A percentile compares a stretch with the other conserved stretches of the same genome.
These are phyloP conservation scores for Aspergillus sp. DNA, from an alignment of 2,329 filamentous ascomycete species.

Conservation along the genomic window DNA sequence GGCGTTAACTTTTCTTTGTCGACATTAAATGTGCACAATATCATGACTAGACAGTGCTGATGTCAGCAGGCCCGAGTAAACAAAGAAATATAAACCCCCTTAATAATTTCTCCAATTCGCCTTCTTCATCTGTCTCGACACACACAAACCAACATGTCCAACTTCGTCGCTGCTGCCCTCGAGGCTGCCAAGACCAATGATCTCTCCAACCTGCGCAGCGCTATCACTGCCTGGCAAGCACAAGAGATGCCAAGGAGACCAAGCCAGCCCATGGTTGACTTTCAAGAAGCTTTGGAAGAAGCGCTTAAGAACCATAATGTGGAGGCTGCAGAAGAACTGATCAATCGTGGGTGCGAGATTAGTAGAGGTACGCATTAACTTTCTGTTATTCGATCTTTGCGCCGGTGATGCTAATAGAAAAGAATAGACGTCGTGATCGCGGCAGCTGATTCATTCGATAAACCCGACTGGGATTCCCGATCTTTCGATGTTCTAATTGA, in stretches of 20 bases:
- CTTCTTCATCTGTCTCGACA: too few relatives aligned
- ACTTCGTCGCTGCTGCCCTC: neutral
- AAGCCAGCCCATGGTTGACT: neutral
- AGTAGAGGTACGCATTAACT: neutral
- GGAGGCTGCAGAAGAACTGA: neutral
- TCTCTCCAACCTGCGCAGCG: neutral
- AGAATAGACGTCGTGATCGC: neutral
- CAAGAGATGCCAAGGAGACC: neutral
- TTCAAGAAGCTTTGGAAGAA: neutral
- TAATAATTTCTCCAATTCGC: too few relatives aligned
- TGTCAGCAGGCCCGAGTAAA: too few relatives aligned
- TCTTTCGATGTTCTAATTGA: too few relatives aligned
- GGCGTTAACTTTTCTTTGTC: too few relatives aligned
- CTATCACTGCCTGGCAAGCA: neutral
- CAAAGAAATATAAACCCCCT: too few relatives aligned
- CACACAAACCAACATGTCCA: neutral
- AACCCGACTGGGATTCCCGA: too few relatives aligned
- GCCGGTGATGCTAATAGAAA: neutral
- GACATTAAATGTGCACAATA: too few relatives aligned
- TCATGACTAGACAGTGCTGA: too few relatives aligned
- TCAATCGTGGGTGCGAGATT: neutral
- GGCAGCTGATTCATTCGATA: neutral
- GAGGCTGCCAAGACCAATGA: neutral
- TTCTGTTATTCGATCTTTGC: neutral
- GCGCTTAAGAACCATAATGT: neutral